phyloP scores from a whole-genome alignment of 164 flowering plant genomes.

The Magnolia kwangsiensis region DNA sequence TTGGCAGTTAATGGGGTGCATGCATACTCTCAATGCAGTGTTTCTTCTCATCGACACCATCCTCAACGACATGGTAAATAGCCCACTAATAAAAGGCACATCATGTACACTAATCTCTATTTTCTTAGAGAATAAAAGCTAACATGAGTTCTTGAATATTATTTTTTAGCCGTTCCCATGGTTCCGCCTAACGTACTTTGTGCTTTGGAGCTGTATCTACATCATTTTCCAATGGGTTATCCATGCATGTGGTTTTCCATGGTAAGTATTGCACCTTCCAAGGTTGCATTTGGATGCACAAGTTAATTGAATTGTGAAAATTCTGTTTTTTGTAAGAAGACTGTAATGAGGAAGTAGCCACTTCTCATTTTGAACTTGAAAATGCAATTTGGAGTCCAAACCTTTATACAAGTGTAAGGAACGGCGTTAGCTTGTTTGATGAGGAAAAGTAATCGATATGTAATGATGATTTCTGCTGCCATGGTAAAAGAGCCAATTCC shows the following conservation, averaged over 20 bases:
- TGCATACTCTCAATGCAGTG: conserved; percentile 56
- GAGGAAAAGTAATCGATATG: no score
- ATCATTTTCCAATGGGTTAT: conserved; percentile 62
- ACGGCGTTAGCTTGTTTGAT: no score
- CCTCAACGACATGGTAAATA: conserved; percentile 62
- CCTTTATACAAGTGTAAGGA: no score
- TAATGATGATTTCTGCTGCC: no score
- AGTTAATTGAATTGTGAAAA: neutral
- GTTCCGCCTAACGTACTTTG: conserved; percentile 58
- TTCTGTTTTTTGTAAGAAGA: no score
- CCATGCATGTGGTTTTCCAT: conserved; percentile 59
- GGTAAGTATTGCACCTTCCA: conserved; percentile 30
- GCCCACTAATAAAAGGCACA: neutral
- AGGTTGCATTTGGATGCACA: neutral
- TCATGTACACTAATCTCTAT: neutral
- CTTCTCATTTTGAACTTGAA: no score
- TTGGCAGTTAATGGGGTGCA: conserved; percentile 60
- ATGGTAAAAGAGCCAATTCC: no score
- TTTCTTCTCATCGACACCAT: conserved; percentile 59
- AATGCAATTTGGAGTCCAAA: no score
- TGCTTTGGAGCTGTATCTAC: conserved; percentile 60
- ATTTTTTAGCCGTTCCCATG: conserved; percentile 56
- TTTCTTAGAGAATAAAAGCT: neutral
- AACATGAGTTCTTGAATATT: neutral
- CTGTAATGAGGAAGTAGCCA: no score